Evolutionary conservation across 2,329 filamentous ascomycete genomes (phyloP).

Genomic region (Xylariaceae sp.): DNA sequence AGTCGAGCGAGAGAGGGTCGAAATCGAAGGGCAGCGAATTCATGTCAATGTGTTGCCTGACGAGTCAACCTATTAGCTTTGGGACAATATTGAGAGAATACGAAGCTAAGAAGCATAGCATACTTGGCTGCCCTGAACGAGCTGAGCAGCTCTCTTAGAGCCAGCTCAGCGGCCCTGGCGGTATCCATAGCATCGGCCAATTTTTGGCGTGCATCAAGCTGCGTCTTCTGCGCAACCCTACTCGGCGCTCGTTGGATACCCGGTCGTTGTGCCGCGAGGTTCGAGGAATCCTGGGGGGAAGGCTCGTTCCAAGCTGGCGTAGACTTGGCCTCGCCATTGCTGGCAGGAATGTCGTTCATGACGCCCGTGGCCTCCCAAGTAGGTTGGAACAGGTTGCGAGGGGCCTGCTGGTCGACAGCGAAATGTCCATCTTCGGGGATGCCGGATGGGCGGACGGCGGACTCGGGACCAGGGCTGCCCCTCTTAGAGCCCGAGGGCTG

Average conservation of each 20-base stretch:
- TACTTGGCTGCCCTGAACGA: conserved; percentile 77
- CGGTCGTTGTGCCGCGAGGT: conserved; percentile 16
- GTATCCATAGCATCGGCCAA: conserved; percentile 69
- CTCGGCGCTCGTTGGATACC: conserved; percentile 38
- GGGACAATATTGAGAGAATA: background rate
- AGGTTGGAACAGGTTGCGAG: conserved; percentile 53
- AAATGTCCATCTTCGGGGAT: conserved; percentile 39
- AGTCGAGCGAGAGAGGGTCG: conserved; percentile 79
- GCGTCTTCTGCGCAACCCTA: conserved; percentile 52
- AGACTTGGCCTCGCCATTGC: conserved; percentile 38
- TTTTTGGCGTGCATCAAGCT: conserved; percentile 60
- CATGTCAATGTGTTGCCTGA: conserved; percentile 52
- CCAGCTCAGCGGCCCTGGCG: conserved; percentile 78
- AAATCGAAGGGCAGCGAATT: conserved; percentile 66
- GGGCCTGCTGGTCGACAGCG: conserved; percentile 42
- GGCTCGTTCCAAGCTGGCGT: conserved; percentile 31
- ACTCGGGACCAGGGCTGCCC: conserved; percentile 38
- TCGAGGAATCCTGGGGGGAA: conserved; percentile 27
- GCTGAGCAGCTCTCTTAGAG: conserved; percentile 75
- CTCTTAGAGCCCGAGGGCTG: conserved; percentile 39
- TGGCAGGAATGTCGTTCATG: conserved; percentile 65
- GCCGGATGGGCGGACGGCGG: conserved; percentile 31
- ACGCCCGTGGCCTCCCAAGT: conserved; percentile 75
- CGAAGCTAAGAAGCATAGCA: conserved; percentile 23
- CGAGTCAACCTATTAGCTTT: background rate